A percentile compares a stretch with the other conserved stretches of the same genome.
Evolutionary conservation across 805 yeast genomes (phyloP).

Genomic region (Saturnispora gosingensis): DNA sequence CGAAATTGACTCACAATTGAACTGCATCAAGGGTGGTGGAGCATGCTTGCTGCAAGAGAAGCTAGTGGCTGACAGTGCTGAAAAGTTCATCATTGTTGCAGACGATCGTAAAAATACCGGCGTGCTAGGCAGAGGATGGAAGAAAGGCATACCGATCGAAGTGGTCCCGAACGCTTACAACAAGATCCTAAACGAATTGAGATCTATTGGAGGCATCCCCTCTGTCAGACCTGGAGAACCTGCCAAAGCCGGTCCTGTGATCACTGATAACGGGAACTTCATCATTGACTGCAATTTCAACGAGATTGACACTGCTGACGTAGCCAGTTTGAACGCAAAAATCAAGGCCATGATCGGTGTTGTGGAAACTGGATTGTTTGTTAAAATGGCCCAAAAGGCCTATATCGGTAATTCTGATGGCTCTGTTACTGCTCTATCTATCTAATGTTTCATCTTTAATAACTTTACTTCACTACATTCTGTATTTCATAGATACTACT

Average conservation of each 20-base stretch:
- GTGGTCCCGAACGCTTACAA: constrained; percentile 84
- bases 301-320: constrained; percentile 42
- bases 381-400: constrained; percentile 63
- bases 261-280: constrained; percentile 92
- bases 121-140: constrained; percentile 72
- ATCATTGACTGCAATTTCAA: constrained; percentile 92
- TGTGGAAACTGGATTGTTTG: constrained; percentile 91
- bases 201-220: constrained; percentile 55
- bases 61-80: constrained; percentile 75
- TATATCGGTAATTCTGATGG: constrained; percentile 89
- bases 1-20: constrained; percentile 74
- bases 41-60: constrained; percentile 97
- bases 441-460: constrained; percentile 16
- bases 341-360: constrained; percentile 82
- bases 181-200: constrained; percentile 59
- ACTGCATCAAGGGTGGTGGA: constrained; percentile 97
- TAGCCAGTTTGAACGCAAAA: constrained; percentile 44
- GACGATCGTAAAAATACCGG: constrained; percentile 80
- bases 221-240: constrained; percentile 74
- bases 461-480: background rate
- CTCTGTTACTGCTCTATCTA: constrained; percentile 29
- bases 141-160: constrained; percentile 89
- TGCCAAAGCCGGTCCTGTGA: constrained; percentile 94
- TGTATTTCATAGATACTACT: background rate
- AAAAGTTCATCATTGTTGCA: constrained; percentile 78